phyloP scores from a whole-genome alignment of 805 yeast species.

The Maudiozyma turicensis region DNA sequence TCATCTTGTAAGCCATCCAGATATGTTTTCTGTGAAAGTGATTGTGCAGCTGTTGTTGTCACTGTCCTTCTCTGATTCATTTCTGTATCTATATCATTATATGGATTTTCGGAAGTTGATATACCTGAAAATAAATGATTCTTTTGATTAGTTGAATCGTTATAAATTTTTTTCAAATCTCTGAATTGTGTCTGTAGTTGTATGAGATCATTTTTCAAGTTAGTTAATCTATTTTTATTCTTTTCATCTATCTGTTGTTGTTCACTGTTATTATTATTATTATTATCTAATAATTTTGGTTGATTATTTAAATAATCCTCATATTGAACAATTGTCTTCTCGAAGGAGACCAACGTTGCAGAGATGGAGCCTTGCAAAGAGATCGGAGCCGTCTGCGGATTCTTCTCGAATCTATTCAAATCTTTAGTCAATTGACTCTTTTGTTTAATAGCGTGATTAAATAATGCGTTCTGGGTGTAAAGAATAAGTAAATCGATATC shows the following conservation, averaged over 20 bases:
- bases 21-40: constrained; percentile 16
- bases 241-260: constrained; percentile 22
- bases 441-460: constrained; percentile 85
- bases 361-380: constrained; percentile 52
- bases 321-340: constrained; percentile 61
- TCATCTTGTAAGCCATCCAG: constrained; percentile 66
- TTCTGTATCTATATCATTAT: constrained; percentile 16
- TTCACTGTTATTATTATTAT: constrained; percentile 8
- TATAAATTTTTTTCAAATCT: constrained; percentile 25
- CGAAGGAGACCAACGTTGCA: constrained; percentile 62
- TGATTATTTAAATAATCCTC: constrained; percentile 42
- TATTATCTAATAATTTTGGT: constrained; percentile 23
- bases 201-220: constrained; percentile 37
- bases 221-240: constrained; percentile 49
- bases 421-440: constrained; percentile 64
- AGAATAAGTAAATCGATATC: background rate
- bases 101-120: constrained; percentile 13
- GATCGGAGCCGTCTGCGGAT: constrained; percentile 55
- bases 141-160: constrained; percentile 9
- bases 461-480: constrained; percentile 62
- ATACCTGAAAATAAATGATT: constrained; percentile 14
- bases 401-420: constrained; percentile 52
- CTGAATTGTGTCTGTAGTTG: constrained; percentile 28
- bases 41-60: background rate
- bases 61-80: constrained; percentile 23